phyloP scores from a whole-genome alignment of 345 rosid species.

The Eucalyptus sp. region DNA sequence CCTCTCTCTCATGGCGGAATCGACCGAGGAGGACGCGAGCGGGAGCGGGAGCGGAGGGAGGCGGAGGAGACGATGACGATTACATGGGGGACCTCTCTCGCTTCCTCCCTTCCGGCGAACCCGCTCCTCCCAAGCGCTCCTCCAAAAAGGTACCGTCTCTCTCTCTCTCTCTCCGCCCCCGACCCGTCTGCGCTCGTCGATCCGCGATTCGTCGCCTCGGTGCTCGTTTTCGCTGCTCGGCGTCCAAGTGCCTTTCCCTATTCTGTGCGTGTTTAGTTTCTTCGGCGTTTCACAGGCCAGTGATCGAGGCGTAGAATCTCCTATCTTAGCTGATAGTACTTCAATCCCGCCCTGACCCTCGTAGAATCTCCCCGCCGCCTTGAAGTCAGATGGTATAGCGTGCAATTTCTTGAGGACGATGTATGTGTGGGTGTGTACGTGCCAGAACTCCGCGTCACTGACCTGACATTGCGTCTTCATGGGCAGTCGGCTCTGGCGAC shows the following conservation, averaged over 20 bases:
- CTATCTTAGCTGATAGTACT: neutral
- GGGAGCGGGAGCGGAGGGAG: neutral
- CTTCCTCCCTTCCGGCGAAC: conserved; percentile 46
- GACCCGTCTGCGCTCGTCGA: neutral
- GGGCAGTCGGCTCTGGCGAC: neutral
- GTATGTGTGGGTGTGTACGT: neutral
- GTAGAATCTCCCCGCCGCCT: too few species aligned
- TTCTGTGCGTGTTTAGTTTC: neutral
- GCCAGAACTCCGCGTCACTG: neutral
- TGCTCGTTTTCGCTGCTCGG: neutral
- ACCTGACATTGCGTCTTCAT: neutral
- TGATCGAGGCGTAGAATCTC: neutral
- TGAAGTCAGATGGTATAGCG: neutral
- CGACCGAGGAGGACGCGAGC: neutral
- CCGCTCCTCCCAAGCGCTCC: conserved; percentile 18
- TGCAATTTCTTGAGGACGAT: neutral
- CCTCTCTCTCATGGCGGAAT: conserved; percentile 1
- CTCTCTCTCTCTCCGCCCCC: neutral
- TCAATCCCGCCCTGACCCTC: neutral
- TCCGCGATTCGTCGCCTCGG: neutral
- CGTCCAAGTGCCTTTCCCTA: neutral
- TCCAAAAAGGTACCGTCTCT: conserved; percentile 20
- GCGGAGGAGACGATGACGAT: conserved; percentile 35
- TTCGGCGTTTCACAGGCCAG: neutral
- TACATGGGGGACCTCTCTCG: conserved; percentile 90